Conservation (phyloP, 176 grass and related monocot genomes). For the Musa itinerans region DNA sequence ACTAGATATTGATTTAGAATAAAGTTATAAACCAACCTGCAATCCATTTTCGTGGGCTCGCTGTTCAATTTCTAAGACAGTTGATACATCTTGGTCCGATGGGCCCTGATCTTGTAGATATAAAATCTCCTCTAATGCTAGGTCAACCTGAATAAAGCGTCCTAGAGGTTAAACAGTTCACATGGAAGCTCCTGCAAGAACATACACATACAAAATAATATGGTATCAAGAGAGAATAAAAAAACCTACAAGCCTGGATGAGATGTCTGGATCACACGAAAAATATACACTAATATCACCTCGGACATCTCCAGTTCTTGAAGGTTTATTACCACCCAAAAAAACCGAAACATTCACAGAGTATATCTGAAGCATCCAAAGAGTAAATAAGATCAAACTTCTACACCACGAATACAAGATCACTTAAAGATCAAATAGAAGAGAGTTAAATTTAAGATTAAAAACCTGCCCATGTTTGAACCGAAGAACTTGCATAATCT, state of each 20-base stretch:
- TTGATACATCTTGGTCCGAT: slow-evolving; percentile 67
- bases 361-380: slow-evolving; percentile 59
- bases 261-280: slow-evolving; percentile 86
- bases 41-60: slow-evolving; percentile 98
- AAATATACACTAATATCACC: slow-evolving; percentile 96
- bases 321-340: slow-evolving; percentile 98
- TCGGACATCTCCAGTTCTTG: slow-evolving; percentile 78
- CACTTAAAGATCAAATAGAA: slow-evolving; percentile 5
- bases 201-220: slow-evolving; percentile 5
- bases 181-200: slow-evolving; percentile 6
- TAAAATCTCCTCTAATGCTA: slow-evolving; percentile 90
- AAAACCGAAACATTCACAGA: slow-evolving; percentile 91
- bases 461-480: slow-evolving; percentile 98
- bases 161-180: slow-evolving; percentile 5
- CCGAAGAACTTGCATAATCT: slow-evolving; percentile 95
- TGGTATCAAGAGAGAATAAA: slow-evolving; percentile 5
- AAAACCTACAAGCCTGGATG: slow-evolving; percentile 72
- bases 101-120: slow-evolving; percentile 73
- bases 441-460: slow-evolving; percentile 12
- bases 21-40: slow-evolving; percentile 40
- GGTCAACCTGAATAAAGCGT: slow-evolving; percentile 62
- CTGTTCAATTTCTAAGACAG: slow-evolving; percentile 94
- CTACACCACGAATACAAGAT: background rate
- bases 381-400: slow-evolving; percentile 16
- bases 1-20: background rate